Evolutionary conservation across 2,329 filamentous ascomycete species (phyloP).

Genomic region (Aspergillus ochraceoroseus): DNA sequence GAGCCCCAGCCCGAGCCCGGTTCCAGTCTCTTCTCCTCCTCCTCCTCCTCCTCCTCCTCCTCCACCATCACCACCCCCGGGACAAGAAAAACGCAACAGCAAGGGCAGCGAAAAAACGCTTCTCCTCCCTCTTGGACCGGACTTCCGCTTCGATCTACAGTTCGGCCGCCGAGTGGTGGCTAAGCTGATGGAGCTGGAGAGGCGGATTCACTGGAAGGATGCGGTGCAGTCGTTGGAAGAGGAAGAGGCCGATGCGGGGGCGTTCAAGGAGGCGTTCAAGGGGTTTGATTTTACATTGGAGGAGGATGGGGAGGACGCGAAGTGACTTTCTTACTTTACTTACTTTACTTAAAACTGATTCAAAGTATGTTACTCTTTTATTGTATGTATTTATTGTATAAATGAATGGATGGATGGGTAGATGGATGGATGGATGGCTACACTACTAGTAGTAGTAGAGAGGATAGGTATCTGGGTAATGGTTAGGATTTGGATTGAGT

Average conservation of each 20-base stretch:
- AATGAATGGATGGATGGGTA: no score
- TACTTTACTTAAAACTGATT: no score
- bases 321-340: constrained; percentile 13
- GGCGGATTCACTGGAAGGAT: constrained; percentile 77
- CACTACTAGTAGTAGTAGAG: no score
- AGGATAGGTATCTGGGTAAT: no score
- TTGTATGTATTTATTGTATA: no score
- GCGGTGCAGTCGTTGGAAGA: constrained; percentile 72
- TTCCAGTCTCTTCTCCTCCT: background rate
- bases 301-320: no score
- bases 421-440: no score
- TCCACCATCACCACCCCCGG: no score
- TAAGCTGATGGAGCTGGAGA: constrained; percentile 76
- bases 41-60: constrained; percentile 2
- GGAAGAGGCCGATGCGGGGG: constrained; percentile 70
- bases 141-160: constrained; percentile 79
- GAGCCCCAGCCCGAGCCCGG: constrained; percentile 41
- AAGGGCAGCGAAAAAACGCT: constrained; percentile 56
- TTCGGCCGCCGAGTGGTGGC: constrained; percentile 84
- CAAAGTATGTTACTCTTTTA: no score
- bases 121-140: constrained; percentile 66
- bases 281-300: constrained; percentile 74
- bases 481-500: no score
- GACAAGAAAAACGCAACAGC: no score
- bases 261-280: constrained; percentile 77